Evolutionary conservation across 75 land plant genomes (phyloP), one percentile per base, ranked within the genome.

Genomic region (Sequoiadendron giganteum): DNA sequence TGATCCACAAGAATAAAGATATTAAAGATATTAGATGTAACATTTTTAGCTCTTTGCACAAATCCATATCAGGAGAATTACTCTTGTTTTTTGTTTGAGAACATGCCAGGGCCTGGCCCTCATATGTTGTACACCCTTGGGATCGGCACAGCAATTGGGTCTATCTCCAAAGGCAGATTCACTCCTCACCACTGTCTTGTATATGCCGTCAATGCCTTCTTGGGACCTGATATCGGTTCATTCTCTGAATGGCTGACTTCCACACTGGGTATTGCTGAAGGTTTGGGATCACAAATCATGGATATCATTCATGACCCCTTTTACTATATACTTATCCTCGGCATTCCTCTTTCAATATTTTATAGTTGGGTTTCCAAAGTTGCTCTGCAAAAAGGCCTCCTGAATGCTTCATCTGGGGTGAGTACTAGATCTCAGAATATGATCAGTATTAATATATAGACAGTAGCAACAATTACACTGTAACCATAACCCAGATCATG

Each of bases 101-200:
- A 47, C 32, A 95, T 95, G 96, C 96, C 96, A 82, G 96, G 96
- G 6, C 96, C 96, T 0, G 96, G 96, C 14, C 93, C 96, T n/a
- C 96, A 95, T 93, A 86, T 92, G 91, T 89, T 93, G 89, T 95
- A 94, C 93, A 92, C 95, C 15, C 90, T 94, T 86, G 88, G 89
- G 8, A 84, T 90, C 14, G 94, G 95, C 34, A 58, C 91, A 76
- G 95, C 85, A 7, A 91, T 95, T 28, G 89, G 89, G 83, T 56
- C 61, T 65, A 18, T 92, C 39, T 86, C 95, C 36, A 82, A 80
- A 39, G 95, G 94, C 47, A 54, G 92, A 13, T 95, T 95, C 92
- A 85, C 90, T 48, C 94, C 96, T 2, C 96, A 95, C 86, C 96
- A 95, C 91, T 91, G 93, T 65, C 88, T 95, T 83, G 70, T 89